Percentiles rank a stretch among this genome's conserved stretches.
phyloP scores from a whole-genome alignment of 371 early-diverging fungal species.

The Mortierella sp. region DNA sequence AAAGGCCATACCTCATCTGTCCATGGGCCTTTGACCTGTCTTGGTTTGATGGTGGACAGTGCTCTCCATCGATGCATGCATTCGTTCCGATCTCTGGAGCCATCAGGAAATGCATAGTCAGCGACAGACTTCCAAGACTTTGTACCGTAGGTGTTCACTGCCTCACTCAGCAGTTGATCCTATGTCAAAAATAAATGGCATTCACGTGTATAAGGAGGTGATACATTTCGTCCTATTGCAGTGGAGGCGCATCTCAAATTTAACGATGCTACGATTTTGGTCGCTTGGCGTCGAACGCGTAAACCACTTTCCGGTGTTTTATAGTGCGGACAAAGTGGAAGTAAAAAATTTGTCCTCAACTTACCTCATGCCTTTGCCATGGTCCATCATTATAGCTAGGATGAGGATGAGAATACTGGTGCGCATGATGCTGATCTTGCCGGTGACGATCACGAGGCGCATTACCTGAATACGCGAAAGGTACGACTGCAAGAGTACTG shows the following conservation, averaged over 20 bases:
- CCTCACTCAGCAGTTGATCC: conserved; percentile 36
- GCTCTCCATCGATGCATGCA: conserved; percentile 51
- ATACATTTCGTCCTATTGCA: too few species aligned
- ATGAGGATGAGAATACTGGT: not conserved
- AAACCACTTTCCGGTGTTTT: too few species aligned
- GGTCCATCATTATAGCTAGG: conserved; percentile 19
- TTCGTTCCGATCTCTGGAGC: conserved; percentile 39
- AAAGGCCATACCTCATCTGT: conserved; percentile 30
- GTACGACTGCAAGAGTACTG: not conserved
- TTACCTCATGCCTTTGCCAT: conserved; percentile 49
- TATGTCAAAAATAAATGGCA: conserved; percentile 2
- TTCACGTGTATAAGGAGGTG: not conserved
- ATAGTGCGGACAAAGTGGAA: not conserved
- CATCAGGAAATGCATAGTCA: conserved; percentile 47
- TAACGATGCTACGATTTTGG: too few species aligned
- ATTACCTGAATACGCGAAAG: conserved; percentile 1
- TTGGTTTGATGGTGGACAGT: conserved; percentile 26
- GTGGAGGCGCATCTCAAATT: too few species aligned
- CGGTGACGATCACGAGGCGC: not conserved
- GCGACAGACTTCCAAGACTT: conserved; percentile 46
- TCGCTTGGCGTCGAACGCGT: too few species aligned
- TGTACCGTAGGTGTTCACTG: conserved; percentile 27
- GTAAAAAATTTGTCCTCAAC: not conserved
- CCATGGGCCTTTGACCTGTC: conserved; percentile 57
- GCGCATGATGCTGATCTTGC: not conserved